These are phyloP conservation scores for Ogataea ganodermae DNA, from an alignment of 805 yeast genomes.

Conservation along the genomic window DNA sequence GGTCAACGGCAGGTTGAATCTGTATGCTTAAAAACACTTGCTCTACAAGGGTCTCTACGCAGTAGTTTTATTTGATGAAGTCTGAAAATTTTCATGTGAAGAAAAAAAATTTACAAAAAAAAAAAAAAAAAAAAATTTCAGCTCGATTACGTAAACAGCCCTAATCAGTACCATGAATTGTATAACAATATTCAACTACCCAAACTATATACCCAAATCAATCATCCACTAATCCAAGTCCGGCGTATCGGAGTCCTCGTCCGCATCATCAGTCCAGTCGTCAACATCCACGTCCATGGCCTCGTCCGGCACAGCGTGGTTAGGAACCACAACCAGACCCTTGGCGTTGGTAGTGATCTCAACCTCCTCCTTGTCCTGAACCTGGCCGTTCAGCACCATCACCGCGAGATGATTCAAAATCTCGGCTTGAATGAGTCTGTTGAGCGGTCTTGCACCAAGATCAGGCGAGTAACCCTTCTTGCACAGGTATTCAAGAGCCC, in stretches of 20 bases:
- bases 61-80: background rate
- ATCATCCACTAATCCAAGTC: slow-evolving; percentile 25
- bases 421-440: slow-evolving; percentile 86
- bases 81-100: slow-evolving; percentile 1
- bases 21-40: too few species aligned
- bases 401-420: slow-evolving; percentile 87
- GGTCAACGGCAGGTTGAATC: background rate
- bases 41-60: background rate
- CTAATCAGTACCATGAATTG: background rate
- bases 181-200: background rate
- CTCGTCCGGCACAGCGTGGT: slow-evolving; percentile 65
- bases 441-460: slow-evolving; percentile 95
- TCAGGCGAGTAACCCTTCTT: slow-evolving; percentile 88
- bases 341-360: slow-evolving; percentile 55
- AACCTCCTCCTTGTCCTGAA: slow-evolving; percentile 87
- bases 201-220: slow-evolving; percentile 2
- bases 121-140: slow-evolving; percentile 2
- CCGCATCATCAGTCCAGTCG: slow-evolving; percentile 65
- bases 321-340: slow-evolving; percentile 80
- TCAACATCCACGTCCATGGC: slow-evolving; percentile 59
- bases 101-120: slow-evolving; percentile 4
- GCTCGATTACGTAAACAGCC: slow-evolving; percentile 1
- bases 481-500: slow-evolving; percentile 80
- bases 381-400: slow-evolving; percentile 82
- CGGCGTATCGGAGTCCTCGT: slow-evolving; percentile 40